A percentile compares a stretch with the other conserved stretches of the same genome.
These are phyloP conservation scores for Hypomyces rosellus DNA, from an alignment of 2,329 filamentous ascomycete species.

Conservation along the genomic window DNA sequence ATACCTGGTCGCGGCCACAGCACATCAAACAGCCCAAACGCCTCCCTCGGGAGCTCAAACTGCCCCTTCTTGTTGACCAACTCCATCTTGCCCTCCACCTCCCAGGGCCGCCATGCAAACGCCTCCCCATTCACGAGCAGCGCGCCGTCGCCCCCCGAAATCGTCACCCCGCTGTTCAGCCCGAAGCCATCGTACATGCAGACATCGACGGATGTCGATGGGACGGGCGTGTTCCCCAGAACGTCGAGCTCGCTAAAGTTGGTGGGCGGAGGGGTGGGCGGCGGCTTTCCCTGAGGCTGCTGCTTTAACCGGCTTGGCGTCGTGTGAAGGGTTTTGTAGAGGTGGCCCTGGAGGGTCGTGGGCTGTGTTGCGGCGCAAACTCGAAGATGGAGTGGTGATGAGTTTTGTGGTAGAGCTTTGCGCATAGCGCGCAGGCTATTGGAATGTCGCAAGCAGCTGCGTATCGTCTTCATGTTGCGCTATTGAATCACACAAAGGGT, in stretches of 20 bases:
- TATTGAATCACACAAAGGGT: not conserved
- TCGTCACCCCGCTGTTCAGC: constrained; percentile 71
- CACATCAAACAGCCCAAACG: constrained; percentile 69
- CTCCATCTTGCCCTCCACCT: constrained; percentile 36
- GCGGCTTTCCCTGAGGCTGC: constrained; percentile 16
- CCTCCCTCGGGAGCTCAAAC: constrained; percentile 65
- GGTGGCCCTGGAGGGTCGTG: not conserved
- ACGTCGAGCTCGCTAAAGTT: constrained; percentile 76
- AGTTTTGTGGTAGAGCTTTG: constrained; percentile 6
- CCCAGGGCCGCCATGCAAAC: constrained; percentile 85
- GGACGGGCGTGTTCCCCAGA: constrained; percentile 65
- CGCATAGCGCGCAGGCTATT: constrained; percentile 17
- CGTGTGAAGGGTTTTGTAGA: constrained; percentile 12
- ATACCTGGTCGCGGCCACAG: constrained; percentile 84
- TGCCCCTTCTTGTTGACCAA: constrained; percentile 73
- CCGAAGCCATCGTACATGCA: constrained; percentile 80
- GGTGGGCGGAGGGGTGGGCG: constrained; percentile 34
- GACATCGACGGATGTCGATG: constrained; percentile 76
- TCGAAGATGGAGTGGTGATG: not conserved
- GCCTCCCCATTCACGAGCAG: constrained; percentile 81
- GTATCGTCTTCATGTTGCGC: constrained; percentile 15
- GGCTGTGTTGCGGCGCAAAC: constrained; percentile 6
- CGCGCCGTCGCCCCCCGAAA: constrained; percentile 63
- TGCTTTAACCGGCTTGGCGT: constrained; percentile 11
- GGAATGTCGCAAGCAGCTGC: constrained; percentile 16